Conservation (phyloP, 176 grass and related monocot species). For the Avena atlantica region DNA sequence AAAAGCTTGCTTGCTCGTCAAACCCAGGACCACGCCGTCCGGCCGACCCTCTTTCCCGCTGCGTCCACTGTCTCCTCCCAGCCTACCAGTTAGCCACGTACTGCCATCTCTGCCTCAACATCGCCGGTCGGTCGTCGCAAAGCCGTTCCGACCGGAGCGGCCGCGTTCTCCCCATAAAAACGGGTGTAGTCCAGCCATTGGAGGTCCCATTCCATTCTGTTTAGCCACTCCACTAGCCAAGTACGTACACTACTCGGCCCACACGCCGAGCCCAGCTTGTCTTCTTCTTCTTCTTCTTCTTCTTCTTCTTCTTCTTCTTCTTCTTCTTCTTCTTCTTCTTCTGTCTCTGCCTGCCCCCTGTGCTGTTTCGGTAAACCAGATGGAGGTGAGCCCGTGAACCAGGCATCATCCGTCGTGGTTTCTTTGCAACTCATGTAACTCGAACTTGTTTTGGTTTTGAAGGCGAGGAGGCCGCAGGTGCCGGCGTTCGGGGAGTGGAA, state of each 20-base stretch:
- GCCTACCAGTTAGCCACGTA: too few relatives aligned
- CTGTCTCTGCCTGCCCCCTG: neutral
- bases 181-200: neutral
- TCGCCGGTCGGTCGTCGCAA: neutral
- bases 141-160: neutral
- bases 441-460: neutral
- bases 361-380: neutral
- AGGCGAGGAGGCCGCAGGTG: constrained; percentile 39
- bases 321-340: neutral
- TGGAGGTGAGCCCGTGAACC: neutral
- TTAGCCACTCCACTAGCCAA: neutral
- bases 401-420: neutral
- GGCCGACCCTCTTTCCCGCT: neutral
- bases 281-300: neutral
- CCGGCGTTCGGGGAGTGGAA: constrained; percentile 55
- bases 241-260: too few relatives aligned
- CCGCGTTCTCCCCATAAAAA: neutral
- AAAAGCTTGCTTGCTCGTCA: too few relatives aligned
- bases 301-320: neutral
- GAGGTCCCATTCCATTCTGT: neutral
- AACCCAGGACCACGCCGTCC: neutral
- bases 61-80: neutral
- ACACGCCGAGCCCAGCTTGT: too few relatives aligned
- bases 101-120: neutral
- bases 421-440: neutral